Percentiles rank a stretch among this genome's conserved stretches.
Evolutionary conservation across 768 basidiomycete genomes (phyloP).

Genomic region (Xanthoconium purpureum): DNA sequence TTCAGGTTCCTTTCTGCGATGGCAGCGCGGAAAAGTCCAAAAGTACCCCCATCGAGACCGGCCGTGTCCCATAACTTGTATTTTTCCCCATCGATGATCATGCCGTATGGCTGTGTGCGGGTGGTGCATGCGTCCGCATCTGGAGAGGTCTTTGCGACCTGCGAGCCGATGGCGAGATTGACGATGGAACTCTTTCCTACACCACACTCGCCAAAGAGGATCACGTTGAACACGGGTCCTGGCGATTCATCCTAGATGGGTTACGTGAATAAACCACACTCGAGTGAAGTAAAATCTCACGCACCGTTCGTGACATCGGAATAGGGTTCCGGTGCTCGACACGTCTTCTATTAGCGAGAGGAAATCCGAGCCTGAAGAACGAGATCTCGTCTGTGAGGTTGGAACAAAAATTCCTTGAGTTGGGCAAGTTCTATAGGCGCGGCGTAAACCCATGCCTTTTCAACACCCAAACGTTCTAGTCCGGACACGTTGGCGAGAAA

Average conservation of each 20-base stretch:
- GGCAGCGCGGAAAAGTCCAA: conserved; percentile 23
- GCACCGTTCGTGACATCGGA: conserved; percentile 9
- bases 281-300: conserved; percentile 5
- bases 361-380: background rate
- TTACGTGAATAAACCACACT: background rate
- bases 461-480: background rate
- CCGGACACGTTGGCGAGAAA: conserved; percentile 11
- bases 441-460: background rate
- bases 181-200: conserved; percentile 43
- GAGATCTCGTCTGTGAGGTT: background rate
- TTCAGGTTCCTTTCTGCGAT: conserved; percentile 28
- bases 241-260: background rate
- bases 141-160: conserved; percentile 31
- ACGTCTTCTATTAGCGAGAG: background rate
- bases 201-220: conserved; percentile 46
- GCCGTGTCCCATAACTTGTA: conserved; percentile 34
- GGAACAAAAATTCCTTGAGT: background rate
- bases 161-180: conserved; percentile 36
- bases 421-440: too few species aligned
- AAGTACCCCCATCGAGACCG: conserved; percentile 35
- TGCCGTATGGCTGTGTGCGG: conserved; percentile 23
- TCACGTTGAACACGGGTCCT: conserved; percentile 28
- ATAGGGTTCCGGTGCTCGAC: background rate
- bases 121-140: conserved; percentile 38
- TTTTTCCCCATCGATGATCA: conserved; percentile 15